Evolutionary conservation across 2,329 filamentous ascomycete genomes (phyloP), one percentile per base, ranked within the genome.

Genomic region (Tolypocladium endophyticum): DNA sequence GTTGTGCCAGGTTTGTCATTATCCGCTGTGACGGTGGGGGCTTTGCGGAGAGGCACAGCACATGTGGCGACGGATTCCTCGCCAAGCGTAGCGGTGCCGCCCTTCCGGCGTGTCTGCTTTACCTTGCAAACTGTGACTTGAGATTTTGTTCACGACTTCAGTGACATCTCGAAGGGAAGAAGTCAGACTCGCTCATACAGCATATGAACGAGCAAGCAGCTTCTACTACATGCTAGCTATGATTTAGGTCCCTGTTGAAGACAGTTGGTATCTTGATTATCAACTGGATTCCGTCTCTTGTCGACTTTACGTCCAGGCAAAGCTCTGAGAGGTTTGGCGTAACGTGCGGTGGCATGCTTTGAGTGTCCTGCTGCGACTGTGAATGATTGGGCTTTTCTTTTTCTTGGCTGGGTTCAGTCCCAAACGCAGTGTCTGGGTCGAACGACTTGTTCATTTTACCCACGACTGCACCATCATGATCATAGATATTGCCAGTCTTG

Each of bases 201-300:
- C 43, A 45, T 1, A 41, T 20, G 18, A 41, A 4, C 18, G 1
- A 25, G n/a, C 23, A 47, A 47, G 1, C 4, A 25, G 9, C 23
- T 28, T 47, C 12, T 28, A 6, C 23, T 6, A 6, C 2, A 7
- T 16, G 12, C 45, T 47, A 28, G 0, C 45, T 47, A 28, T 28
- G 45, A 47, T 16, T 28, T 28, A 5, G 23, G 36, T 66, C 66
- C 47, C 71, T 73, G 59, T 77, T 76, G 64, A 83, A 82, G 33
- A 82, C 77, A 2, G 80, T 83, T 30, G 81, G 81, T 60, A 83
- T 83, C 65, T 81, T 79, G 64, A 83, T 82, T 33, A 78, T 82
- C 58, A 83, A 68, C 68, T 83, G 81, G 64, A 83, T 82, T 1
- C 81, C 81, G 58, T 83, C 81, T 47, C 76, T 80, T 5, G 81